Evolutionary conservation across 2,329 filamentous ascomycete genomes (phyloP), one percentile per base, ranked within the genome.

Genomic region (Epichloe gansuensis): DNA sequence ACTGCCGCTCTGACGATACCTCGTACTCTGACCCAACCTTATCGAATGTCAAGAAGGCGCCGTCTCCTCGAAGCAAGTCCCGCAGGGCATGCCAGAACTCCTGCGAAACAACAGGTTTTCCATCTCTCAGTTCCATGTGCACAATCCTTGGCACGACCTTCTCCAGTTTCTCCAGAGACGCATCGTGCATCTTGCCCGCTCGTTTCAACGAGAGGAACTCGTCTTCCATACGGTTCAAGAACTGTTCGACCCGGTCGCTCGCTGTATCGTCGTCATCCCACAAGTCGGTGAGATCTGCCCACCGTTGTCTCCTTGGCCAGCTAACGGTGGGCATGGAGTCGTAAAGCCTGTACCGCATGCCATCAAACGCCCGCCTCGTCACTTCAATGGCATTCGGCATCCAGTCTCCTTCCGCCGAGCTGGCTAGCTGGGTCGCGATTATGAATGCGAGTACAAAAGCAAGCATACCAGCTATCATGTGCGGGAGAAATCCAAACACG

Each of bases 11-110:
- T 0, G 72, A 72, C 3, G 74, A 66, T 17, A 69, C 58, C 13
- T 68, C 61, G 21, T 65, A 67, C n/a, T 62, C 63, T 15, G 69
- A 60, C 2, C 64, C 61, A 3, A 65, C 62, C 34, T 69, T 68
- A 38, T 76, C 68, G 3, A 78, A 58, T 3, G 68, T 73, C 39
- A 79, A 61, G 40, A 80, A 69, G 34, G 68, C 65, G 2, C 68
- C 67, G 43, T 78, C 76, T 1, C 68, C 63, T 21, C 67, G 68
- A 47, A 85, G 74, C 52, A 75, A 71, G 50, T 76, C 74, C 25
- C 73, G 70, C 8, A 89, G 63, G 0, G 82, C 84, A 52, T 78
- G 71, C 88, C 80, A 89, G 54, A 89, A 85, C 3, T 80, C 74
- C 25, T 78, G 71, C 0, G 76, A 68, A 15, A 87, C 75, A 23